These are phyloP conservation scores for Suillus brevipes DNA, from an alignment of 768 basidiomycete genomes.

Conservation along the genomic window DNA sequence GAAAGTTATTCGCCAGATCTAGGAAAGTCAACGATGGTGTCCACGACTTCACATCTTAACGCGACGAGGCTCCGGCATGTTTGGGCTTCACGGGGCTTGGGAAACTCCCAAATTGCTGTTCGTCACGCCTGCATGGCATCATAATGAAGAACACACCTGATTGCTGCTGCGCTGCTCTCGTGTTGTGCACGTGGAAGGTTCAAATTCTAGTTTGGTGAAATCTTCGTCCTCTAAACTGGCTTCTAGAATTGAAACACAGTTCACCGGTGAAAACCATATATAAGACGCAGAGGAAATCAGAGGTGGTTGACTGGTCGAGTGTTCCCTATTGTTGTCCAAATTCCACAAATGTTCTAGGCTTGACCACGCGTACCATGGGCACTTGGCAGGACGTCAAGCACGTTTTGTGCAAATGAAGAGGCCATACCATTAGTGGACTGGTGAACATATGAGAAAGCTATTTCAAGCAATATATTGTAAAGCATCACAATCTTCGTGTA, in stretches of 20 bases:
- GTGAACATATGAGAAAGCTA: no score
- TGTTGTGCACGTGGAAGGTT: neutral
- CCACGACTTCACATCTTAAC: neutral
- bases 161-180: neutral
- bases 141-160: neutral
- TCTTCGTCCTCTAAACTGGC: neutral
- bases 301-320: neutral
- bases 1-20: neutral
- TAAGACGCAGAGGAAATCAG: neutral
- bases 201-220: neutral
- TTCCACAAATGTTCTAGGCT: constrained; percentile 16
- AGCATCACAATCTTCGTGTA: no score
- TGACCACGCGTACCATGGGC: constrained; percentile 1
- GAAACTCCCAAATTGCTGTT: no score
- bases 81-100: neutral
- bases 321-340: constrained; percentile 11
- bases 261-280: neutral
- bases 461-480: no score
- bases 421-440: neutral
- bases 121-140: no score
- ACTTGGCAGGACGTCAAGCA: constrained; percentile 13
- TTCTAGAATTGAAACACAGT: neutral
- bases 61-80: no score
- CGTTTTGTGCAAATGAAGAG: neutral
- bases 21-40: neutral